These are phyloP conservation scores for Colletotrichum salicis DNA, from an alignment of 2,329 filamentous ascomycete species.

Conservation along the genomic window DNA sequence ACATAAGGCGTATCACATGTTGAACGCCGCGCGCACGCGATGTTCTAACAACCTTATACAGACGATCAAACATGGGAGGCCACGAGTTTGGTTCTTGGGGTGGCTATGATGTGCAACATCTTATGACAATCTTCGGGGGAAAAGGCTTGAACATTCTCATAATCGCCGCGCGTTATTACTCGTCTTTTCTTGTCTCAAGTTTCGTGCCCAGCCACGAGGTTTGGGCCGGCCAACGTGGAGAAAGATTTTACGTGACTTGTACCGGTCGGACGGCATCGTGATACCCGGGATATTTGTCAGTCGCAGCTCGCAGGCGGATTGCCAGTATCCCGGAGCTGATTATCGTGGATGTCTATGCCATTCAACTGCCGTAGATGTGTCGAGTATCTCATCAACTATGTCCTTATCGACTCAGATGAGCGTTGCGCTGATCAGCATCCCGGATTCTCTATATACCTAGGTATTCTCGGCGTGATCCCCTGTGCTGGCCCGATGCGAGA, in stretches of 20 bases:
- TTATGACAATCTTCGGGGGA: slow-evolving; percentile 4
- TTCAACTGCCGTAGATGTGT: neutral
- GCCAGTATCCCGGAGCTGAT: neutral
- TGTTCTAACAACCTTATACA: slow-evolving; percentile 14
- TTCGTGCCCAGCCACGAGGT: neutral
- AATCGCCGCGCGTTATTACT: neutral
- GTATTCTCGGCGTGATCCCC: no score
- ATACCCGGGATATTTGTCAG: neutral
- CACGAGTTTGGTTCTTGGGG: no score
- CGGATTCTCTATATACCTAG: no score
- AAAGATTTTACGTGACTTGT: neutral
- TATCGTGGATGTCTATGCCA: neutral
- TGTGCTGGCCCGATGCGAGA: no score
- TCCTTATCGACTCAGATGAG: neutral
- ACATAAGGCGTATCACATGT: slow-evolving; percentile 16
- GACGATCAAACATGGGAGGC: slow-evolving; percentile 15
- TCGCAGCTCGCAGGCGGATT: neutral
- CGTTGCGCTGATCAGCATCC: neutral
- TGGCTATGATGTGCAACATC: slow-evolving; percentile 1
- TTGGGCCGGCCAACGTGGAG: neutral
- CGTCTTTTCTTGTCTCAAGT: neutral
- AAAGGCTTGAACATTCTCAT: neutral
- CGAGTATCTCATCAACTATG: no score
- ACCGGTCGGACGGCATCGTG: neutral
- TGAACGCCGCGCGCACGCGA: neutral